Base-by-base conservation (phyloP, 441 rosid genomes). In the Erodium trifolium region DNA sequence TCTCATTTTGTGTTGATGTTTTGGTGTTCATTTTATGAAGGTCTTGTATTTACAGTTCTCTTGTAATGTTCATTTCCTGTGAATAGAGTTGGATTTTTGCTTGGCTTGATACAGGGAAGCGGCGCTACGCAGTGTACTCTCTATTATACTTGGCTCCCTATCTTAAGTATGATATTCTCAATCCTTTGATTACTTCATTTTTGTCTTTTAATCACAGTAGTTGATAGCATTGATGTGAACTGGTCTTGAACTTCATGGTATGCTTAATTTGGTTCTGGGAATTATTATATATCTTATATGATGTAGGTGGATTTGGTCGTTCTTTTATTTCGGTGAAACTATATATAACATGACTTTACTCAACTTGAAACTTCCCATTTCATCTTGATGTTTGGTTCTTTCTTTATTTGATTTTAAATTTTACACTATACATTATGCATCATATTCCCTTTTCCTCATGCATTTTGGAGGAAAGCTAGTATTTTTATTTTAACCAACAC, bases 1-100 rank as follows among this genome's bases (percentile, higher is more conserved):
- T 8, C 18, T 47, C 19, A 16, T 23, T 71, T 53, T 34, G 63
- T 9, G 23, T 41, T 35, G 8, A 14, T 53, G 14, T 34, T 34
- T 27, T n/a, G 31, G 27, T 14, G 39, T 10, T 4, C 23, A 17
- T 35, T 1, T 23, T 23, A 23, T 23, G 49, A 47, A 6, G 37
- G 39, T 51, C 34, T 16, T 69, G 3, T 53, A 34, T 27, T 55
- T 27, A 12, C 41, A 7, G 14, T 1, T 68, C 29, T 41, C 14
- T 23, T 23, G 27, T 23, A 23, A 23, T 23, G 27, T 23, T 23
- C 27, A 23, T 23, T 23, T 59, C 66, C 39, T 23, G 27, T 73
- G 70, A 57, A 13, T 75, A 93, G 99, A 82, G 97, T 79, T 93
- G 99, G 99, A 85, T 93, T 17, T 93, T 93, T 75, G 99, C 99